phyloP scores from a whole-genome alignment of 2,329 filamentous ascomycete genomes.

The Fusarium chaquense region DNA sequence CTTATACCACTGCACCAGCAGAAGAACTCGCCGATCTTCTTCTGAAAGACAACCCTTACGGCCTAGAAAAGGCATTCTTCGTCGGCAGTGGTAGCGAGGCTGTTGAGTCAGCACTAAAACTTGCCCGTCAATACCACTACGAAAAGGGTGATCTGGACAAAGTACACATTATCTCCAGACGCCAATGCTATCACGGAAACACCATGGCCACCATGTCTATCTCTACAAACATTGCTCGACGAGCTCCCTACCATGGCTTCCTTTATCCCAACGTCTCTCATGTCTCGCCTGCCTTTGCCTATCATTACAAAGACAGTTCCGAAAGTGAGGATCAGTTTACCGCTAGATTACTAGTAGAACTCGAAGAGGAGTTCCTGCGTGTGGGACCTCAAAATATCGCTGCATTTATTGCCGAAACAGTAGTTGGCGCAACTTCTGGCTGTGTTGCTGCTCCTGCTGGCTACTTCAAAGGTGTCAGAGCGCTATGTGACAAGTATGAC shows the following conservation, averaged over 20 bases:
- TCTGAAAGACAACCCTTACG: background rate
- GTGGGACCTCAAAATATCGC: conserved; percentile 15
- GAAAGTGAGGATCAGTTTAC: conserved; percentile 4
- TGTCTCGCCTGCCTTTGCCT: conserved; percentile 15
- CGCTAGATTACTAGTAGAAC: background rate
- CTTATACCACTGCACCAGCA: conserved; percentile 19
- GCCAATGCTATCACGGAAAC: conserved; percentile 23
- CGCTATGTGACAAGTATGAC: conserved; percentile 64
- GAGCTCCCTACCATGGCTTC: conserved; percentile 11
- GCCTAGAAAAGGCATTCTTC: conserved; percentile 44
- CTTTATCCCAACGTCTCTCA: conserved; percentile 20
- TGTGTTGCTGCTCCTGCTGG: conserved; percentile 24
- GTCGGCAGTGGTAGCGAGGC: conserved; percentile 52
- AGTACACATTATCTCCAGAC: conserved; percentile 7
- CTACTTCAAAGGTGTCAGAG: conserved; percentile 32
- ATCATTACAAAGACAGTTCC: background rate
- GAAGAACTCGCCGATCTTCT: conserved; percentile 7
- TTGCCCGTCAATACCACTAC: conserved; percentile 60
- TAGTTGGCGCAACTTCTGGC: conserved; percentile 65
- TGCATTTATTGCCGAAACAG: conserved; percentile 72
- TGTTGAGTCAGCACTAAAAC: conserved; percentile 61
- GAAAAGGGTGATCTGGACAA: conserved; percentile 1
- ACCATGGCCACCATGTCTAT: conserved; percentile 28
- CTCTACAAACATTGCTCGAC: conserved; percentile 16
- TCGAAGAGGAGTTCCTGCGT: conserved; percentile 14